A percentile compares a stretch with the other conserved stretches of the same genome.
Evolutionary conservation across 2,329 filamentous ascomycete species (phyloP).

Genomic region (Phialophora tarda): DNA sequence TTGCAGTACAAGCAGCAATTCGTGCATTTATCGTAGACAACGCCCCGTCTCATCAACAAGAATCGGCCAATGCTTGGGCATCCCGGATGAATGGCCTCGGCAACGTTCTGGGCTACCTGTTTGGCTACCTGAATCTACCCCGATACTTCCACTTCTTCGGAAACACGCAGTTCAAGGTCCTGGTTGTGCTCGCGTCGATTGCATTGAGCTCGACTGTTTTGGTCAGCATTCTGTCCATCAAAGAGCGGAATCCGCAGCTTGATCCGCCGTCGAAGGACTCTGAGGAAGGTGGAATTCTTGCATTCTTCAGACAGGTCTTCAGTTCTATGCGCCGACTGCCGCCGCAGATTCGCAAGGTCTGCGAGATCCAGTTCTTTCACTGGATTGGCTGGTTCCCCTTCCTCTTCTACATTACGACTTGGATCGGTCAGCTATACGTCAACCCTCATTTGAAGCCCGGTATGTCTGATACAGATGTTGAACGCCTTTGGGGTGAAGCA

Average conservation of each 20-base stretch:
- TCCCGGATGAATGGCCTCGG: conserved; percentile 84
- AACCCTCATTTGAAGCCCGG: conserved; percentile 80
- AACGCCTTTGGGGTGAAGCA: conserved; percentile 79
- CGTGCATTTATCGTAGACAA: conserved; percentile 93
- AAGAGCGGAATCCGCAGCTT: conserved; percentile 78
- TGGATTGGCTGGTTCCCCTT: conserved; percentile 98
- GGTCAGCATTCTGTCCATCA: conserved; percentile 71
- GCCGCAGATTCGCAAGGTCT: conserved; percentile 80
- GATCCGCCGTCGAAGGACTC: conserved; percentile 68
- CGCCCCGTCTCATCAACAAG: conserved; percentile 89
- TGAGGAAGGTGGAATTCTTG: conserved; percentile 64
- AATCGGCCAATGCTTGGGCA: conserved; percentile 92
- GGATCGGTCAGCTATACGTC: conserved; percentile 89
- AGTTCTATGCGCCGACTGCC: conserved; percentile 78
- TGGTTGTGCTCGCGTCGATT: conserved; percentile 83
- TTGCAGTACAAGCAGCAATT: conserved; percentile 81
- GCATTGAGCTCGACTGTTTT: conserved; percentile 71
- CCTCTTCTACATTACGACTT: conserved; percentile 93
- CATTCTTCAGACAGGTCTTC: conserved; percentile 81
- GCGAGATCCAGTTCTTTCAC: conserved; percentile 79
- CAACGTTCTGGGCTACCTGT: conserved; percentile 88
- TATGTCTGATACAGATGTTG: conserved; percentile 76
- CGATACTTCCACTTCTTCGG: conserved; percentile 78
- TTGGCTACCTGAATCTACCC: conserved; percentile 81
- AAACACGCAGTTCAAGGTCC: conserved; percentile 87